A percentile compares a stretch with the other conserved stretches of the same genome.
These are phyloP conservation scores for Acacia acuminata DNA, from an alignment of 306 rosid species.

Conservation along the genomic window DNA sequence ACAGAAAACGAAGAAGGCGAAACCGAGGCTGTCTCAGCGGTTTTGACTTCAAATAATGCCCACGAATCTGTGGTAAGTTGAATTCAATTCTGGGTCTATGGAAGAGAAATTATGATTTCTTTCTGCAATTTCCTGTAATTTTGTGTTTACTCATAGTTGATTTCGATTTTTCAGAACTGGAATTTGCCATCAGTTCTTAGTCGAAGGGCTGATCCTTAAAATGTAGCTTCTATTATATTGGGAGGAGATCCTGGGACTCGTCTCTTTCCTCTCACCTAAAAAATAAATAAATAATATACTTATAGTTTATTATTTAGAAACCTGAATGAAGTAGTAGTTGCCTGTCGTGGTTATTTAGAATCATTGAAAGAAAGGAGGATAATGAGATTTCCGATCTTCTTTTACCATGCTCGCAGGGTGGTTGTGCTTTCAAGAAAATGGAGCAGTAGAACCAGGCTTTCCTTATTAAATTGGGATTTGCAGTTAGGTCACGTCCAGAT, in stretches of 20 bases:
- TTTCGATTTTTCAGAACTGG: constrained; percentile 48
- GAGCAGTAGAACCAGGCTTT: too few relatives aligned
- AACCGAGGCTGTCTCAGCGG: constrained; percentile 47
- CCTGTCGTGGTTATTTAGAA: too few relatives aligned
- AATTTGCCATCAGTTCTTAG: constrained; percentile 56
- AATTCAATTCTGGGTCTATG: too few relatives aligned
- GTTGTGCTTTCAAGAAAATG: too few relatives aligned
- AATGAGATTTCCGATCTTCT: too few relatives aligned
- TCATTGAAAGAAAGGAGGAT: too few relatives aligned
- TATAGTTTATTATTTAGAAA: too few relatives aligned
- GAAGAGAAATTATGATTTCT: neutral
- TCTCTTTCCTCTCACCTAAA: constrained; percentile 80
- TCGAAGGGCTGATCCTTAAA: constrained; percentile 61
- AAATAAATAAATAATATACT: too few relatives aligned
- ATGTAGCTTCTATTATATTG: constrained; percentile 77
- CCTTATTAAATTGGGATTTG: too few relatives aligned
- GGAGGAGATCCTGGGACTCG: constrained; percentile 89
- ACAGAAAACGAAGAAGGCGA: constrained; percentile 41
- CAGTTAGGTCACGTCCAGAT: too few relatives aligned
- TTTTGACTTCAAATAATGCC: constrained; percentile 59
- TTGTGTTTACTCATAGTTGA: neutral
- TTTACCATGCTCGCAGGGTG: too few relatives aligned
- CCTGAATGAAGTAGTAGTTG: too few relatives aligned
- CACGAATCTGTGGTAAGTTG: constrained; percentile 48
- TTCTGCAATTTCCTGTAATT: neutral